Conservation (phyloP, 192 early-diverging fungal genomes). For the Endogone sp. region DNA sequence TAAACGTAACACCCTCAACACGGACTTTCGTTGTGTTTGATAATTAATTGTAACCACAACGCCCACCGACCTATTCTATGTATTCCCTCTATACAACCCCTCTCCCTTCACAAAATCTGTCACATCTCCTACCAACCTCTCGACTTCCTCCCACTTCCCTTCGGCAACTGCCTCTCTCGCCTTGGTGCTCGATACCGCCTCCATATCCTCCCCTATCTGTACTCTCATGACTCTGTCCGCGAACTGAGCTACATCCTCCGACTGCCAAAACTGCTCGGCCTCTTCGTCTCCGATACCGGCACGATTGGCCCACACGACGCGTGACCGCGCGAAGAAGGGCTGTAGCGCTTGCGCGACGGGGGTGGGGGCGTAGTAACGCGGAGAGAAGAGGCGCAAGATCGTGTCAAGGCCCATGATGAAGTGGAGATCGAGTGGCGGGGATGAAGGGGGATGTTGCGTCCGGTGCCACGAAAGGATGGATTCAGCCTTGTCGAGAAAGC, state of each 20-base stretch:
- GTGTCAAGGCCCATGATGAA: slow-evolving; percentile 85
- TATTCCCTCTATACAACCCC: neutral
- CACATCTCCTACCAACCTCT: neutral
- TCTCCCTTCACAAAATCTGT: neutral
- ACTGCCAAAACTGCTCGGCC: slow-evolving; percentile 15
- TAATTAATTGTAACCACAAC: no score
- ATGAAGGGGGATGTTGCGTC: slow-evolving; percentile 10
- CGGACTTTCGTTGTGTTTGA: no score
- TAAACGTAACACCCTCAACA: no score
- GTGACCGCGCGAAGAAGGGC: slow-evolving; percentile 50
- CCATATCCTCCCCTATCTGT: neutral
- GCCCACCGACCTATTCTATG: no score
- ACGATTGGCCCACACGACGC: slow-evolving; percentile 45
- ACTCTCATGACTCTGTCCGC: slow-evolving; percentile 7
- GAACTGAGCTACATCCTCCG: neutral
- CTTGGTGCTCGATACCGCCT: slow-evolving; percentile 16
- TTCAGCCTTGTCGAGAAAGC: slow-evolving; percentile 69
- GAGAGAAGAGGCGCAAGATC: slow-evolving; percentile 68
- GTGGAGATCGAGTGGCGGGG: slow-evolving; percentile 30
- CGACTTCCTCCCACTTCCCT: neutral
- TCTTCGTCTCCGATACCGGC: slow-evolving; percentile 21
- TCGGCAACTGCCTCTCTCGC: neutral
- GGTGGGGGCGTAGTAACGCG: slow-evolving; percentile 64
- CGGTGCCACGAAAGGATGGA: slow-evolving; percentile 29
- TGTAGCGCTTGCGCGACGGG: slow-evolving; percentile 33